Evolutionary conservation across 441 rosid species (phyloP).

Genomic region (Populus trichocarpa): DNA sequence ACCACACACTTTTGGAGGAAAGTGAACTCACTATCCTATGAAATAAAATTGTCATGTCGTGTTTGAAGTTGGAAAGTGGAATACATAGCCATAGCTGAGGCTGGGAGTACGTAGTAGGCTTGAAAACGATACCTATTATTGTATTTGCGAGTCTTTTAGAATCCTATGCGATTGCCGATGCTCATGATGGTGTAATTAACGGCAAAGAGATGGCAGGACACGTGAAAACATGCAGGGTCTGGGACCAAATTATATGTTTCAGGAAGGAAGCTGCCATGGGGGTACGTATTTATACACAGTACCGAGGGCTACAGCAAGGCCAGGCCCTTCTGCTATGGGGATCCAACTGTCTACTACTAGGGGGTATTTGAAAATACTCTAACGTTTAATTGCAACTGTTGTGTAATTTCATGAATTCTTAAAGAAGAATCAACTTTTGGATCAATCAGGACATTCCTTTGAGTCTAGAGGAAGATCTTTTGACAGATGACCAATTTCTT

Average conservation of each 20-base stretch:
- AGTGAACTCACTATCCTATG: slow-evolving; percentile 25
- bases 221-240: slow-evolving; percentile 88
- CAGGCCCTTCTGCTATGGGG: background rate
- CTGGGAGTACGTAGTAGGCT: background rate
- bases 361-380: too few species aligned
- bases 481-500: background rate
- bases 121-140: background rate
- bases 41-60: background rate
- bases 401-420: background rate
- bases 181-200: slow-evolving; percentile 56
- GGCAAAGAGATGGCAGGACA: slow-evolving; percentile 76
- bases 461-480: background rate
- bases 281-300: slow-evolving; percentile 7
- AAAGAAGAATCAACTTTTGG: background rate
- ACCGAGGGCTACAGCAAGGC: background rate
- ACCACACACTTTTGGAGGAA: slow-evolving; percentile 33
- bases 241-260: slow-evolving; percentile 56
- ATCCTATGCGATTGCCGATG: slow-evolving; percentile 65
- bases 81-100: slow-evolving; percentile 15
- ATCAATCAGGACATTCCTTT: background rate
- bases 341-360: background rate
- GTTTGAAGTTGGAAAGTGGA: slow-evolving; percentile 2
- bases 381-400: background rate
- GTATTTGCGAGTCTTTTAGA: slow-evolving; percentile 32
- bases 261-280: slow-evolving; percentile 17